Evolutionary conservation across 805 yeast genomes (phyloP).

Genomic region (Schizosaccharomyces lindneri): DNA sequence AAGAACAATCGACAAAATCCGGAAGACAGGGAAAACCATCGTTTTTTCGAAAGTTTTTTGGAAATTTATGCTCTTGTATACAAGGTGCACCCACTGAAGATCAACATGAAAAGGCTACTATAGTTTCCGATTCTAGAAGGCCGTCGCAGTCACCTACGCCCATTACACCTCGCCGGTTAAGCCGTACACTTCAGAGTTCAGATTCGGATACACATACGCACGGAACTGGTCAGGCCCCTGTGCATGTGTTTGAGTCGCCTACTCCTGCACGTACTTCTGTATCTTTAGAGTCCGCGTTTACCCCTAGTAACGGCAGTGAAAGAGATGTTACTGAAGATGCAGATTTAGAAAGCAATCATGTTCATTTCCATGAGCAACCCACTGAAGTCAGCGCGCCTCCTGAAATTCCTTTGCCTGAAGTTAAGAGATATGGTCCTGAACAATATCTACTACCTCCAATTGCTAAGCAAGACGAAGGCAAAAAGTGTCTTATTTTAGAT

Average conservation of each 20-base stretch:
- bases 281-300: neutral
- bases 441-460: conserved; percentile 30
- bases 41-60: neutral
- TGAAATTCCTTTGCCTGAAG: neutral
- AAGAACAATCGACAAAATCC: neutral
- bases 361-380: neutral
- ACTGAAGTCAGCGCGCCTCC: neutral
- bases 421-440: conserved; percentile 12
- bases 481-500: conserved; percentile 75
- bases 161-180: neutral
- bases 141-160: too few relatives aligned
- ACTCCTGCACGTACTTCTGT: neutral
- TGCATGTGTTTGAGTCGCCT: neutral
- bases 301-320: neutral
- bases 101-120: neutral
- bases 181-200: neutral
- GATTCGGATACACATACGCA: neutral
- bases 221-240: neutral
- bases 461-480: conserved; percentile 24
- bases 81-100: neutral
- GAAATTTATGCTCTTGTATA: neutral
- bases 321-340: neutral
- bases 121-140: too few relatives aligned
- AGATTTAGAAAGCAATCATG: neutral
- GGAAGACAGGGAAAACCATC: neutral